A percentile compares a stretch with the other conserved stretches of the same genome.
phyloP scores from a whole-genome alignment of 2,329 filamentous ascomycete genomes.

The Sclerotinia nivalis region DNA sequence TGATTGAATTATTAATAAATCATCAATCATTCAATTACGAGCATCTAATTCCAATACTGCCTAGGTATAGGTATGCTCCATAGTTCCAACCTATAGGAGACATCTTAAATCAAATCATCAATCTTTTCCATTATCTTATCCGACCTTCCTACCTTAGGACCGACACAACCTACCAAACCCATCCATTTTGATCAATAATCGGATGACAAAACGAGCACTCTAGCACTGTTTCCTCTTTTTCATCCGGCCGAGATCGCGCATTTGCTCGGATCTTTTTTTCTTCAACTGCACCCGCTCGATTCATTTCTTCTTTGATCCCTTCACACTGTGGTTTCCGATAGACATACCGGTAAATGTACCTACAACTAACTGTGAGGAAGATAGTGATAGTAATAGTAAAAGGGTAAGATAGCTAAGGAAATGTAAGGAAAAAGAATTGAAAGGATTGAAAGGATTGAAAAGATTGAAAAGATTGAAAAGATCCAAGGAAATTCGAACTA shows the following conservation, averaged over 20 bases:
- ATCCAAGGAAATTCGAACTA: not conserved
- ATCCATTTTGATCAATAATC: not conserved
- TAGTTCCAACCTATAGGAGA: not conserved
- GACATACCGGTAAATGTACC: not conserved
- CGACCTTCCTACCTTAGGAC: not conserved
- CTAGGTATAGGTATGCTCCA: no score
- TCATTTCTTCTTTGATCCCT: not conserved
- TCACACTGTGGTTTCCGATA: no score
- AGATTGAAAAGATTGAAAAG: not conserved
- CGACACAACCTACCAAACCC: not conserved
- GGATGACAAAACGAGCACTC: not conserved
- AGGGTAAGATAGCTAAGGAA: not conserved
- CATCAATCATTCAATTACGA: no score
- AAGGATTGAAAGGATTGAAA: not conserved
- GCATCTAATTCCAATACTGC: not conserved
- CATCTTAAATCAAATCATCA: not conserved
- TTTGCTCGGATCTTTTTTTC: not conserved
- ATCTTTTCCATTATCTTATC: not conserved
- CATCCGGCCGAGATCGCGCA: conserved; percentile 15
- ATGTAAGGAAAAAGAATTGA: not conserved
- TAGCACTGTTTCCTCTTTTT: not conserved
- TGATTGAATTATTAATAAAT: not conserved
- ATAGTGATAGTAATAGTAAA: not conserved
- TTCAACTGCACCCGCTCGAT: not conserved
- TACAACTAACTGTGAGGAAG: not conserved